Base-by-base conservation (phyloP, 371 early-diverging fungal species). In the Apophysomyces variabilis region DNA sequence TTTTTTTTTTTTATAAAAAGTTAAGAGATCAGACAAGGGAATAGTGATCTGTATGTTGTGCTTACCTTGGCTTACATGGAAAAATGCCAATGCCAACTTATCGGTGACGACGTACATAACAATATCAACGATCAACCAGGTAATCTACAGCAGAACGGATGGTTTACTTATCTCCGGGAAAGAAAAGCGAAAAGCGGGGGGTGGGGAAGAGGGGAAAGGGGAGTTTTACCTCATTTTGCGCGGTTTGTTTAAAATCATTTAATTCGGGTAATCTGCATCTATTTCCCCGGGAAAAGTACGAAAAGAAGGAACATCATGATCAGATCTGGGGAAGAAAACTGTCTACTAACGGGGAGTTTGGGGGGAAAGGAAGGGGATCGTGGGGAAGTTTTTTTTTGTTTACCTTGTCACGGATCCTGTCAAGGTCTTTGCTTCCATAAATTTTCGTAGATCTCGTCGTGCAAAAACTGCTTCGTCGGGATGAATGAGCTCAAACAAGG, bases 391-490 rank as follows among this genome's bases (percentile, higher is more conserved):
- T 38, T 13, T 45, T 46, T 14, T 38, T 59, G n/a, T 54, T 45
- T 66, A 87, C 89, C 87, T 83, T 60, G 89, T 89, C 44, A 89
- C 77, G 36, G 87, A 85, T 41, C 87, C 87, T 36, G 72, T 74
- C 12, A 85, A 64, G 26, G 76, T 67, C 46, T 82, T 77, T 6
- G 76, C 72, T 11, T 76, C 71, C 64, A 85, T 77, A 60, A 85
- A 89, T 36, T 72, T 74, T 12, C 64, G 68, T 7, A 89, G 67
- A 67, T 89, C 87, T 59, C 75, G 73, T 57, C 82, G 76, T 4
- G 89, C 89, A 5, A 84, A 66, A 57, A 72, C 71, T 5, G 73
- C 75, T 72, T 89, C 89, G 50, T 84, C 84, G 38, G 87, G 87
- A 68, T 87, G 89, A 62, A 89, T 79, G 50, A 85, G 74, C 58